A percentile compares a stretch with the other conserved stretches of the same genome.
Conservation (phyloP, 2,329 filamentous ascomycete genomes). For the Tolypocladium nubicola region DNA sequence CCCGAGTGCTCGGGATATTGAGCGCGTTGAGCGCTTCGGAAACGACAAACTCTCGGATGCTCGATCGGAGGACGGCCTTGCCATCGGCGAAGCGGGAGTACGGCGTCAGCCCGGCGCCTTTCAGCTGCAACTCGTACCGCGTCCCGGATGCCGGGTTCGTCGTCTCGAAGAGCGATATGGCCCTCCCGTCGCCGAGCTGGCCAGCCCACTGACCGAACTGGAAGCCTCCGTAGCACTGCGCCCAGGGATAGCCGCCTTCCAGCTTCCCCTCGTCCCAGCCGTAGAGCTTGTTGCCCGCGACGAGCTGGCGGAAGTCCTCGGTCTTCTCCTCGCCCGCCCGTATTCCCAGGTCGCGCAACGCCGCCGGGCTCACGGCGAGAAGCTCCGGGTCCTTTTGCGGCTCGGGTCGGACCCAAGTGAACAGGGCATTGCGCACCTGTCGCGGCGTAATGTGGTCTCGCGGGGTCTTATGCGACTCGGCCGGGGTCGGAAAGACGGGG, state of each 20-base stretch:
- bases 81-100: conserved; percentile 96
- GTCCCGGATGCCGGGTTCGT: conserved; percentile 61
- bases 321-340: conserved; percentile 54
- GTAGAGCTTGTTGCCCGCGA: conserved; percentile 73
- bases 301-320: conserved; percentile 64
- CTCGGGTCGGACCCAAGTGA: conserved; percentile 84
- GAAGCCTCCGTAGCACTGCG: conserved; percentile 90
- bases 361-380: conserved; percentile 67
- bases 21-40: conserved; percentile 83
- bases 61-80: conserved; percentile 83
- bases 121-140: conserved; percentile 85
- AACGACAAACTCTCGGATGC: conserved; percentile 88
- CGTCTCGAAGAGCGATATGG: conserved; percentile 87
- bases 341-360: conserved; percentile 74
- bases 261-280: conserved; percentile 61
- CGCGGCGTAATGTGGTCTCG: conserved; percentile 69
- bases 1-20: conserved; percentile 75
- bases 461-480: conserved; percentile 69
- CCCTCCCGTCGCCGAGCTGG: conserved; percentile 87
- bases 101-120: conserved; percentile 85
- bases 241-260: conserved; percentile 84
- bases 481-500: conserved; percentile 66
- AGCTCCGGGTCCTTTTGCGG: conserved; percentile 62
- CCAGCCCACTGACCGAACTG: conserved; percentile 85
- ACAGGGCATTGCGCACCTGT: conserved; percentile 74